phyloP scores from a whole-genome alignment of 495 filamentous ascomycete species.

The Mytilinidion resinicola region DNA sequence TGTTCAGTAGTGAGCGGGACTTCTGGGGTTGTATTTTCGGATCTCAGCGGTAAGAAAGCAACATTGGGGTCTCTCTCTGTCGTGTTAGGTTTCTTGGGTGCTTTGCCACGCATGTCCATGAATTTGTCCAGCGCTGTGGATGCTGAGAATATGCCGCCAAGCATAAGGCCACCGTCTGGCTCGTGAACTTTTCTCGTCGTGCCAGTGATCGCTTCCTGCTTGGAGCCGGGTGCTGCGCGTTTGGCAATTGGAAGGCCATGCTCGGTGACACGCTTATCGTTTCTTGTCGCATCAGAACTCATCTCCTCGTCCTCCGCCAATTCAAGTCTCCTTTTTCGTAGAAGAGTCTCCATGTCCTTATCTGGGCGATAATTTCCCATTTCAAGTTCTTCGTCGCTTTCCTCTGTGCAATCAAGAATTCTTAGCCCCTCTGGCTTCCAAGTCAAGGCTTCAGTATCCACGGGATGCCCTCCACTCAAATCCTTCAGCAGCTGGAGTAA shows the following conservation, averaged over 20 bases:
- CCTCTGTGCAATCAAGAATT: constrained; percentile 44
- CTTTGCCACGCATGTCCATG: constrained; percentile 22
- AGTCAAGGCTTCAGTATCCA: constrained; percentile 34
- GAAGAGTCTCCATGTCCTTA: constrained; percentile 26
- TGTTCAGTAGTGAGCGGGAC: neutral
- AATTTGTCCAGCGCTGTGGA: constrained; percentile 27
- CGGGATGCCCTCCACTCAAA: constrained; percentile 20
- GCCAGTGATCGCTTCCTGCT: neutral
- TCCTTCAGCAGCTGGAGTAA: constrained; percentile 26
- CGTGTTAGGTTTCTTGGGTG: neutral
- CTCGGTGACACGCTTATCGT: neutral
- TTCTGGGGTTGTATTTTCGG: neutral
- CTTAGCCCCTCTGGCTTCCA: constrained; percentile 50
- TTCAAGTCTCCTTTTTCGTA: constrained; percentile 31
- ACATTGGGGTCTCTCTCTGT: neutral
- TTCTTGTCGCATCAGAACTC: neutral
- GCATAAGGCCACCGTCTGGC: constrained; percentile 23
- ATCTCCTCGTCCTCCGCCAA: constrained; percentile 20
- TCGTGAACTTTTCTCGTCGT: neutral
- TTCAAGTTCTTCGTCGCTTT: constrained; percentile 46
- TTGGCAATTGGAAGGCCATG: neutral
- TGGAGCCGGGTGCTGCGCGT: neutral
- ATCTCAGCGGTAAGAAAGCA: neutral
- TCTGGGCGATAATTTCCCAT: constrained; percentile 14
- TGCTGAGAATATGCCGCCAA: constrained; percentile 31